Percentiles rank a stretch among this genome's conserved stretches.
phyloP scores from a whole-genome alignment of 306 rosid genomes.

The Quercus robur region DNA sequence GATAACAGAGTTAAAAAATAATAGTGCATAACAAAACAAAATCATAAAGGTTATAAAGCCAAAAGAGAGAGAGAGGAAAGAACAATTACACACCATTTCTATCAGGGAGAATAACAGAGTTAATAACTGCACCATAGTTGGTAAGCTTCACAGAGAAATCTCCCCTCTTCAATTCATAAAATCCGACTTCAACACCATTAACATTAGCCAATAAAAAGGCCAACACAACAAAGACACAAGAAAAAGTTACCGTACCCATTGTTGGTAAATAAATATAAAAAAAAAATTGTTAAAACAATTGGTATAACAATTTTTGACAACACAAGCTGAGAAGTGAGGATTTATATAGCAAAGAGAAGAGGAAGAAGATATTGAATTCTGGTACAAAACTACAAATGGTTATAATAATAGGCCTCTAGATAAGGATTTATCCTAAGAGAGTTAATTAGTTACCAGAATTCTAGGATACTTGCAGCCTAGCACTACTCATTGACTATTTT shows the following conservation, averaged over 20 bases:
- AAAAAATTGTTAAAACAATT: neutral
- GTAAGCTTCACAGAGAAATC: slow-evolving; percentile 27
- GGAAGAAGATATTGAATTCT: neutral
- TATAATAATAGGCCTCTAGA: neutral
- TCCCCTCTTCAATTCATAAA: slow-evolving; percentile 31
- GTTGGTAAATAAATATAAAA: neutral
- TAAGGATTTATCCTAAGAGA: neutral
- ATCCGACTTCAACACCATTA: slow-evolving; percentile 12
- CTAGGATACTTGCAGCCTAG: neutral
- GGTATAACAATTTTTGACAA: neutral
- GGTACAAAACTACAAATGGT: neutral
- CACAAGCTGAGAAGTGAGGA: neutral
- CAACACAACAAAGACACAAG: neutral
- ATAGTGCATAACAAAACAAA: neutral
- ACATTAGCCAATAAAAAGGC: slow-evolving; percentile 2
- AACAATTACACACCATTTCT: slow-evolving; percentile 21
- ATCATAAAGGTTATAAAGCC: neutral
- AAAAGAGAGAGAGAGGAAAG: neutral
- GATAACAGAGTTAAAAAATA: neutral
- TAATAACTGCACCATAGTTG: slow-evolving; percentile 37
- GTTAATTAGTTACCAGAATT: neutral
- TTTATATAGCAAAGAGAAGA: neutral
- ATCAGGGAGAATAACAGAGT: slow-evolving; percentile 35
- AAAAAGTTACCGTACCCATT: slow-evolving; percentile 21
- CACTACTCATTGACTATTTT: neutral